A percentile compares a stretch with the other conserved stretches of the same genome.
phyloP scores from a whole-genome alignment of 768 basidiomycete genomes.

The Leccinum disarticulatum region DNA sequence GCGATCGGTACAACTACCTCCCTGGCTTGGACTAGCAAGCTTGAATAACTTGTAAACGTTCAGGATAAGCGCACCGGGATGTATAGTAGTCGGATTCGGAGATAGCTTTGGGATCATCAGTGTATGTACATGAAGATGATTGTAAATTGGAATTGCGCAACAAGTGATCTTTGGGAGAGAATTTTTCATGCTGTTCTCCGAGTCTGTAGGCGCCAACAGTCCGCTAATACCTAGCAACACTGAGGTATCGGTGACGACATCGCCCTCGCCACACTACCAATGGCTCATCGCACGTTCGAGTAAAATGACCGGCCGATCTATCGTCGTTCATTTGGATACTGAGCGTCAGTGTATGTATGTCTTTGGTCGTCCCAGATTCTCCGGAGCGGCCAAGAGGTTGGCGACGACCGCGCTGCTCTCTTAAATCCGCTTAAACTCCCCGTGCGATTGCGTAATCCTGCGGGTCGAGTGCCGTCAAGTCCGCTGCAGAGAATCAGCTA shows the following conservation, averaged over 20 bases:
- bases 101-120: too few relatives aligned
- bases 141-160: neutral
- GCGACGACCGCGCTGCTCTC: slow-evolving; percentile 31
- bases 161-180: neutral
- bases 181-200: too few relatives aligned
- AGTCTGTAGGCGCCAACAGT: too few relatives aligned
- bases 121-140: neutral
- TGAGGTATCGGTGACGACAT: neutral
- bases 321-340: neutral
- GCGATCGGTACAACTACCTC: neutral
- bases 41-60: neutral
- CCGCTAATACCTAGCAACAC: too few relatives aligned
- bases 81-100: too few relatives aligned
- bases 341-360: too few relatives aligned
- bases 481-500: slow-evolving; percentile 32
- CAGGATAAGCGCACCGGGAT: neutral
- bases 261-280: neutral
- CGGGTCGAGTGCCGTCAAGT: slow-evolving; percentile 13
- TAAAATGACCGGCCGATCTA: neutral
- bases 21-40: neutral
- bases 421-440: slow-evolving; percentile 44
- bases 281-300: neutral
- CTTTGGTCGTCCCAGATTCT: slow-evolving; percentile 44
- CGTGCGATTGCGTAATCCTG: slow-evolving; percentile 47
- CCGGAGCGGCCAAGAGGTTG: slow-evolving; percentile 55